phyloP scores from a whole-genome alignment of 805 yeast genomes.

The Barnettozyma populi region DNA sequence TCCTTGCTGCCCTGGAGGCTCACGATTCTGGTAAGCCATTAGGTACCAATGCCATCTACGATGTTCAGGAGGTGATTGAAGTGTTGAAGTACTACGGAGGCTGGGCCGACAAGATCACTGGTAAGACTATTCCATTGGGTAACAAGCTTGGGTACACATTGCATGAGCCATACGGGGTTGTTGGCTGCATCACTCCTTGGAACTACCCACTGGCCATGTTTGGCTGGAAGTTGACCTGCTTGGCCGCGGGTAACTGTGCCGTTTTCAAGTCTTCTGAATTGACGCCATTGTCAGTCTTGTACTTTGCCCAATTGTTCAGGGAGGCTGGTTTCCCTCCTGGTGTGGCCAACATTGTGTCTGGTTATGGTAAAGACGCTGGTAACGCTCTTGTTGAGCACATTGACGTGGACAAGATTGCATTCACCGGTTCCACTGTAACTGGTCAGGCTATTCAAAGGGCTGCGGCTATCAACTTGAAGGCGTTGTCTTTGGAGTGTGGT shows the following conservation, averaged over 20 bases:
- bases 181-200: conserved; percentile 49
- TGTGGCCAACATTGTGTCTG: conserved; percentile 42
- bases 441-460: conserved; percentile 39
- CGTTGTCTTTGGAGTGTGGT: conserved; percentile 47
- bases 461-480: conserved; percentile 40
- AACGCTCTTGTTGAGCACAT: conserved; percentile 41
- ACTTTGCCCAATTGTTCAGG: conserved; percentile 36
- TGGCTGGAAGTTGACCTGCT: conserved; percentile 44
- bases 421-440: conserved; percentile 49
- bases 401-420: conserved; percentile 45
- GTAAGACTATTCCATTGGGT: conserved; percentile 57
- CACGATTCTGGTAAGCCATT: conserved; percentile 56
- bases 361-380: conserved; percentile 41
- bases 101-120: conserved; percentile 65
- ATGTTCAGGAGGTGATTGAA: conserved; percentile 51
- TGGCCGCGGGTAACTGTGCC: conserved; percentile 44
- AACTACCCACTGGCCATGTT: conserved; percentile 47
- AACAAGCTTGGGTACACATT: conserved; percentile 49
- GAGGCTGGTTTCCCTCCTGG: conserved; percentile 47
- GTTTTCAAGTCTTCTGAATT: conserved; percentile 45
- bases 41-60: conserved; percentile 47
- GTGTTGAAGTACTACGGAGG: conserved; percentile 67
- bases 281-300: conserved; percentile 43
- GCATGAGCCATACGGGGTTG: conserved; percentile 49
- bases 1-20: conserved; percentile 52